Percentiles rank a stretch among this genome's conserved stretches.
These are phyloP conservation scores for Achaetomiella virescens DNA, from an alignment of 495 filamentous ascomycete species.

Conservation along the genomic window DNA sequence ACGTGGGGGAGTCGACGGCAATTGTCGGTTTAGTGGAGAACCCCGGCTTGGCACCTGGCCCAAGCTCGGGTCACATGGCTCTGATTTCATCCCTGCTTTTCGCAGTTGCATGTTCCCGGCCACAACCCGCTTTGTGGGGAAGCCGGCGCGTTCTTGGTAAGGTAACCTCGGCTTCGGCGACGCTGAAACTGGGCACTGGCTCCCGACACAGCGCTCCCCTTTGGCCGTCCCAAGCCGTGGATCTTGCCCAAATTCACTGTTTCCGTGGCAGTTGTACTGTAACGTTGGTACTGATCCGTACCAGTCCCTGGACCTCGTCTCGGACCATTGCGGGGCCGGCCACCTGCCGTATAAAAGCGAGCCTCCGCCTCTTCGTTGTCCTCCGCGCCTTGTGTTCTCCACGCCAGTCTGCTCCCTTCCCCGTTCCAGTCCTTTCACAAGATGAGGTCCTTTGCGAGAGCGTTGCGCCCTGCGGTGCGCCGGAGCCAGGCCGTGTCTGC, in stretches of 20 bases:
- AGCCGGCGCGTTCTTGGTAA: not conserved
- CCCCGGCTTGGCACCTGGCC: not conserved
- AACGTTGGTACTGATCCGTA: not conserved
- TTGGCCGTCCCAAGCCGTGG: not conserved
- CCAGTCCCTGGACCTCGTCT: not conserved
- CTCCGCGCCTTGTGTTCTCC: not conserved
- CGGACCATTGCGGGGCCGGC: not conserved
- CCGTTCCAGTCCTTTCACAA: slow-evolving; percentile 5
- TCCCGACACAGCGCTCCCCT: not conserved
- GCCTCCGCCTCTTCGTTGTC: not conserved
- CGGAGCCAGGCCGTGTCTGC: slow-evolving; percentile 38
- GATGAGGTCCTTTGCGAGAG: slow-evolving; percentile 67
- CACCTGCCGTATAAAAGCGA: not conserved
- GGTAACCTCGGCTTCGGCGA: slow-evolving; percentile 14
- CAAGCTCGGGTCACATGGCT: slow-evolving; percentile 17
- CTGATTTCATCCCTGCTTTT: not conserved
- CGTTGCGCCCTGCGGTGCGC: slow-evolving; percentile 62
- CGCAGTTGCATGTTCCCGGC: not conserved
- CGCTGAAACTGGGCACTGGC: not conserved
- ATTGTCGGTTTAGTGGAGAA: slow-evolving; percentile 10
- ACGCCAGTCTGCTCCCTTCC: slow-evolving; percentile 4
- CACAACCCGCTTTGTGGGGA: slow-evolving; percentile 1
- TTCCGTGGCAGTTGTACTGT: not conserved
- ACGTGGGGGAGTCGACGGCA: slow-evolving; percentile 15
- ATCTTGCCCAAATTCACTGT: not conserved